Conservation (phyloP, 176 grass and related monocot genomes). For the Puya raimondii region DNA sequence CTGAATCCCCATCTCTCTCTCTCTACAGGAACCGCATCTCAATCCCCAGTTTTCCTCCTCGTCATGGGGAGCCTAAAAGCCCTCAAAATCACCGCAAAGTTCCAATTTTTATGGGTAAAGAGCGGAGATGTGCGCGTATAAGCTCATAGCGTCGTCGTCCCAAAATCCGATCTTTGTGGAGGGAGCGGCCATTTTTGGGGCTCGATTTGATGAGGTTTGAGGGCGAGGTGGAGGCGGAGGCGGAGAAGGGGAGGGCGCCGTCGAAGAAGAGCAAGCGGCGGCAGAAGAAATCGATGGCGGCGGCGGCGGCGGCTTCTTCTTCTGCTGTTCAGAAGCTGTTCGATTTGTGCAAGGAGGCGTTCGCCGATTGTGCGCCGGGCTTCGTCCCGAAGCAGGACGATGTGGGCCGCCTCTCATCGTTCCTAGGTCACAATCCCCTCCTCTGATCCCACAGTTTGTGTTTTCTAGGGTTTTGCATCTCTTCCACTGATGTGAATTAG, state of each 20-base stretch:
- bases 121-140: too few species aligned
- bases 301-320: neutral
- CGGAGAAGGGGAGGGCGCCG: conserved; percentile 1
- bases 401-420: conserved; percentile 34
- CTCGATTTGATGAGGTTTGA: neutral
- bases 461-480: neutral
- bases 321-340: conserved; percentile 50
- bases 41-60: neutral
- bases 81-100: too few species aligned
- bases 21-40: neutral
- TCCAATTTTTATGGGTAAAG: neutral
- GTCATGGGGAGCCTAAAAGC: neutral
- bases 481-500: neutral
- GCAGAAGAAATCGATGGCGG: conserved; percentile 15
- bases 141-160: neutral
- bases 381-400: conserved; percentile 41
- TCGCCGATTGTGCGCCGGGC: conserved; percentile 30
- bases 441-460: conserved; percentile 8
- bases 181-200: neutral
- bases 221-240: neutral
- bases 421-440: conserved; percentile 34
- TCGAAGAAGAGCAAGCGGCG: conserved; percentile 27
- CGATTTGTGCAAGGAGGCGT: conserved; percentile 54
- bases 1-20: neutral
- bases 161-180: conserved; percentile 6